Percentiles rank a stretch among this genome's conserved stretches.
phyloP scores from a whole-genome alignment of 345 rosid species.

The Linum usitatissimum region DNA sequence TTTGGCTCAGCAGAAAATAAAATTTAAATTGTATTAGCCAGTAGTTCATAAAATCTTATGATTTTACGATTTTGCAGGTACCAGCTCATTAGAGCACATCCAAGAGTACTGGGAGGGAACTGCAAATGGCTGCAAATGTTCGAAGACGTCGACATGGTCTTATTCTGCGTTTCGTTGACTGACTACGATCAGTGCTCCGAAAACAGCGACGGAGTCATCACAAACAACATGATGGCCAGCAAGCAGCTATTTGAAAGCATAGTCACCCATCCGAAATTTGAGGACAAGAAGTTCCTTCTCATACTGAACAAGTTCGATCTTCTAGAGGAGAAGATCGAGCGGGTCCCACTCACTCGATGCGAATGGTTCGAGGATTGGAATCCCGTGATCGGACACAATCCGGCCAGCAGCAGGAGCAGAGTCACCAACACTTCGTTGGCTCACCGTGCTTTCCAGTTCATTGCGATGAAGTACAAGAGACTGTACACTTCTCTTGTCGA shows the following conservation, averaged over 20 bases:
- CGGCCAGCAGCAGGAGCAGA: conserved; percentile 14
- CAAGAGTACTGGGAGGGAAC: conserved; percentile 58
- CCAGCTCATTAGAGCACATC: conserved; percentile 72
- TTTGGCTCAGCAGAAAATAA: not conserved
- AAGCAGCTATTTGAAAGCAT: conserved; percentile 49
- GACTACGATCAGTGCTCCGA: conserved; percentile 45
- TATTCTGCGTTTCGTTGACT: conserved; percentile 61
- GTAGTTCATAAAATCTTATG: not conserved
- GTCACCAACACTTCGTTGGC: conserved; percentile 38
- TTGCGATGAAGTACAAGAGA: conserved; percentile 65
- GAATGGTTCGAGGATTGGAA: conserved; percentile 77
- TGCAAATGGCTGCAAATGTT: conserved; percentile 80
- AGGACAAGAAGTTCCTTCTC: conserved; percentile 64
- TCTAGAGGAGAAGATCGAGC: conserved; percentile 56
- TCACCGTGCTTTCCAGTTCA: conserved; percentile 53
- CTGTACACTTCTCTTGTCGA: conserved; percentile 38
- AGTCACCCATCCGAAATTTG: conserved; percentile 45
- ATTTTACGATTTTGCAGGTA: conserved; percentile 30
- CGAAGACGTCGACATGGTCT: conserved; percentile 58
- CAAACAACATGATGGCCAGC: conserved; percentile 80
- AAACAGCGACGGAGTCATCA: conserved; percentile 38
- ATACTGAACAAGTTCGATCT: conserved; percentile 74
- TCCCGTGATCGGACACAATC: conserved; percentile 44
- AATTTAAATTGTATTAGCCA: not conserved
- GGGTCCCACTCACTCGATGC: conserved; percentile 44